Conservation (phyloP, 495 filamentous ascomycete species). For the Lophiostoma macrostomum region DNA sequence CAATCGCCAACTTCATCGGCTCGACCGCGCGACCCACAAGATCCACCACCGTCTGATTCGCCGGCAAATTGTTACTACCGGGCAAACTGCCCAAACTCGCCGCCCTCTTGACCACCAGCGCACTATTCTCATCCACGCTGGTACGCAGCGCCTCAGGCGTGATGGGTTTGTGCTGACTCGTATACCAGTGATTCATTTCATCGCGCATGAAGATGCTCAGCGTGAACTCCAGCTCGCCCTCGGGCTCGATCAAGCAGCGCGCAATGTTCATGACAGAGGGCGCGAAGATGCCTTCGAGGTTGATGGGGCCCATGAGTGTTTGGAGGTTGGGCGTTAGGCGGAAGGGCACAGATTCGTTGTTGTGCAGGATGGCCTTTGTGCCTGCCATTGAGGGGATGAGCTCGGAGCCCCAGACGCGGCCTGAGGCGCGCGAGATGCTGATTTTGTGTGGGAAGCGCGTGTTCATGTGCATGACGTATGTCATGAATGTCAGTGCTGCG, state of each 20-base stretch:
- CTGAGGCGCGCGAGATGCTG: slow-evolving; percentile 80
- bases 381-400: slow-evolving; percentile 80
- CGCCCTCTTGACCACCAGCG: slow-evolving; percentile 85
- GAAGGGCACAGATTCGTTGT: slow-evolving; percentile 92
- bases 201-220: slow-evolving; percentile 92
- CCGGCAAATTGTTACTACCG: slow-evolving; percentile 61
- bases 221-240: slow-evolving; percentile 82
- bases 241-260: slow-evolving; percentile 88
- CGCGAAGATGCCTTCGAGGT: slow-evolving; percentile 91
- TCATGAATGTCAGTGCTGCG: slow-evolving; percentile 97
- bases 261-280: slow-evolving; percentile 93
- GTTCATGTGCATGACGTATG: slow-evolving; percentile 93
- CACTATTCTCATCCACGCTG: slow-evolving; percentile 81
- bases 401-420: slow-evolving; percentile 95
- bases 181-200: slow-evolving; percentile 98
- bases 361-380: slow-evolving; percentile 82
- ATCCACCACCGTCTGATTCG: slow-evolving; percentile 95
- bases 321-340: slow-evolving; percentile 95
- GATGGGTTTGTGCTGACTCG: slow-evolving; percentile 66
- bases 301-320: slow-evolving; percentile 89
- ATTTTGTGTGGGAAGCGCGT: slow-evolving; percentile 93
- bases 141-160: slow-evolving; percentile 67
- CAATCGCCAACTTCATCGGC: slow-evolving; percentile 75
- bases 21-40: slow-evolving; percentile 80
- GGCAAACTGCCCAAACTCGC: slow-evolving; percentile 70